Base-by-base conservation (phyloP, 768 basidiomycete genomes). In the Phlebiopsis gigantea region DNA sequence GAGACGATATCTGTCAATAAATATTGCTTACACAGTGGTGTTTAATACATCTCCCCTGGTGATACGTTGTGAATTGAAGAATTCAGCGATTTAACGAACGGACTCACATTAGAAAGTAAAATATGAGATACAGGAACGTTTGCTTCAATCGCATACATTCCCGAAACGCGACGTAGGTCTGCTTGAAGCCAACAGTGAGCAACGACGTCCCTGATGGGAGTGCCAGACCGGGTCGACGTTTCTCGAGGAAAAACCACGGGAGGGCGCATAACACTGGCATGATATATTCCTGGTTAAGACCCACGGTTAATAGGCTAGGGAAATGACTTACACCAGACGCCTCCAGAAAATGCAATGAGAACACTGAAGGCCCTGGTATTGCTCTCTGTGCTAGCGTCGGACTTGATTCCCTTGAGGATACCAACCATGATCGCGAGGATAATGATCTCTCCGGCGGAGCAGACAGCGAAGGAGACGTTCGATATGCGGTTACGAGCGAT, bases 331-430 rank as follows among this genome's bases (percentile, higher is more conserved):
- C 85, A 59, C 88, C 88, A 90, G 7, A 85, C 76, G n/a, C 79
- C 88, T 1, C 88, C 88, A 17, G 86, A 78, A 67, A 88, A 90
- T 0, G 89, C 88, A 59, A 89, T 87, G n/a, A 90, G 72, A 10
- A 83, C 79, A 63, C 85, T 88, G 65, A 90, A 85, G 2, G 84
- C 84, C 60, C 78, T 84, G 2, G 87, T 90, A 63, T 90, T 90
- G 67, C 87, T 86, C 55, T 85, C 81, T 0, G 78, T 78, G 63
- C 79, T 88, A 60, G 74, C 75, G 34, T 78, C 81, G 0, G 81
- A 80, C 53, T 81, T 76, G 49, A 90, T 65, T 0, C 77, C 87
- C 65, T 86, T 81, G 19, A 90, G 71, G 17, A 90, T 90, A 17
- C 88, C 88, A 31, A 88, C 81, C 80, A 90, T 88, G 50, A 90